These are phyloP conservation scores for Camellia japonica DNA, from an alignment of 148 eudicot species.

Conservation along the genomic window DNA sequence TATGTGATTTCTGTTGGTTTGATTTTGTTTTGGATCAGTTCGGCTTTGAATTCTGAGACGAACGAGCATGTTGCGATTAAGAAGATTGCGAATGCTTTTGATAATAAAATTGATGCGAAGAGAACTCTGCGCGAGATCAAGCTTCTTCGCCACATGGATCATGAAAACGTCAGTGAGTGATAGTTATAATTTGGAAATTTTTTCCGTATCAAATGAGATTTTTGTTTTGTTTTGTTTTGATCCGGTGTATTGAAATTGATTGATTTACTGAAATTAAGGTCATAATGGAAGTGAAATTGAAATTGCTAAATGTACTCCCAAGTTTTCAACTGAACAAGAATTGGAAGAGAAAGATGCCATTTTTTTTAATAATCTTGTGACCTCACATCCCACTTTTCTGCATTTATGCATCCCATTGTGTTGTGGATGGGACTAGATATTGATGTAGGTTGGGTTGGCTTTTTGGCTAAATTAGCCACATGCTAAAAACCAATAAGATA, in stretches of 20 bases:
- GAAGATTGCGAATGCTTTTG: conserved; percentile 96
- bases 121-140: conserved; percentile 94
- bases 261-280: neutral
- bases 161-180: conserved; percentile 85
- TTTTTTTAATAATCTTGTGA: neutral
- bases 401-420: neutral
- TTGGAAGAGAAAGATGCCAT: neutral
- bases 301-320: neutral
- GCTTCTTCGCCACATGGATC: conserved; percentile 92
- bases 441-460: too few species aligned
- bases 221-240: too few species aligned
- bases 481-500: too few species aligned
- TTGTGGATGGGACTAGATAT: neutral
- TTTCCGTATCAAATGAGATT: neutral
- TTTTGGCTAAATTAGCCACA: too few species aligned
- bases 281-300: neutral
- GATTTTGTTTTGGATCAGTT: conserved; percentile 36
- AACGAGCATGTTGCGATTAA: conserved; percentile 85
- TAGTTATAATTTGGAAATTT: neutral
- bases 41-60: conserved; percentile 86
- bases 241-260: neutral
- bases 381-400: neutral
- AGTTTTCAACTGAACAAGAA: neutral
- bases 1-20: neutral
- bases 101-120: conserved; percentile 89